Percentiles rank a stretch among this genome's conserved stretches.
phyloP scores from a whole-genome alignment of 1,284 basidiomycete species.

The Rhodotorula sp. region DNA sequence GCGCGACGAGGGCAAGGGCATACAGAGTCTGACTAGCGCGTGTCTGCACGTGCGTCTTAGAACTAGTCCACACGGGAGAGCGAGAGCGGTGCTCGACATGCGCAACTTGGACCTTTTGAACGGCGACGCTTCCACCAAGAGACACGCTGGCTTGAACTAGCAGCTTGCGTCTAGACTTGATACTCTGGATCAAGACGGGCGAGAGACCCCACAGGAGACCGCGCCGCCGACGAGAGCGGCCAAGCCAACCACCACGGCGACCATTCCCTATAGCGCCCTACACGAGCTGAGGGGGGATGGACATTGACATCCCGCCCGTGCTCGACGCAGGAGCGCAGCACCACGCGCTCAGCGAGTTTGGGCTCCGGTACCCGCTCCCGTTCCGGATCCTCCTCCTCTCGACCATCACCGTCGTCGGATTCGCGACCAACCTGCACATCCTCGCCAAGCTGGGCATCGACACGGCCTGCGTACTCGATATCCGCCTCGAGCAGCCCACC shows the following conservation, averaged over 20 bases:
- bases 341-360: slow-evolving; percentile 48
- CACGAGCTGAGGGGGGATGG: slow-evolving; percentile 9
- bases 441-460: slow-evolving; percentile 73
- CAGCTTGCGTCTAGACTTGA: too few relatives aligned
- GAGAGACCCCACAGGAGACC: too few relatives aligned
- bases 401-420: slow-evolving; percentile 69
- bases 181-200: too few relatives aligned
- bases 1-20: too few relatives aligned
- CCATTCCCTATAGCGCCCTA: background rate
- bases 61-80: too few relatives aligned
- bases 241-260: background rate
- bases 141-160: too few relatives aligned
- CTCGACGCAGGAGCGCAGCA: background rate
- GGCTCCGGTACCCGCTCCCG: slow-evolving; percentile 70
- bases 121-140: too few relatives aligned
- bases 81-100: too few relatives aligned
- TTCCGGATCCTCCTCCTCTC: slow-evolving; percentile 74
- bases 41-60: too few relatives aligned
- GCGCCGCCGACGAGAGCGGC: too few relatives aligned
- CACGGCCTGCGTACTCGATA: slow-evolving; percentile 62
- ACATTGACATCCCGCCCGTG: slow-evolving; percentile 14
- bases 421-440: slow-evolving; percentile 84
- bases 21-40: too few relatives aligned
- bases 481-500: slow-evolving; percentile 27
- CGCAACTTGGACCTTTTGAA: too few relatives aligned